Evolutionary conservation across 2,329 filamentous ascomycete species (phyloP), one percentile per base, ranked within the genome.

Genomic region (Fusarium sp.): DNA sequence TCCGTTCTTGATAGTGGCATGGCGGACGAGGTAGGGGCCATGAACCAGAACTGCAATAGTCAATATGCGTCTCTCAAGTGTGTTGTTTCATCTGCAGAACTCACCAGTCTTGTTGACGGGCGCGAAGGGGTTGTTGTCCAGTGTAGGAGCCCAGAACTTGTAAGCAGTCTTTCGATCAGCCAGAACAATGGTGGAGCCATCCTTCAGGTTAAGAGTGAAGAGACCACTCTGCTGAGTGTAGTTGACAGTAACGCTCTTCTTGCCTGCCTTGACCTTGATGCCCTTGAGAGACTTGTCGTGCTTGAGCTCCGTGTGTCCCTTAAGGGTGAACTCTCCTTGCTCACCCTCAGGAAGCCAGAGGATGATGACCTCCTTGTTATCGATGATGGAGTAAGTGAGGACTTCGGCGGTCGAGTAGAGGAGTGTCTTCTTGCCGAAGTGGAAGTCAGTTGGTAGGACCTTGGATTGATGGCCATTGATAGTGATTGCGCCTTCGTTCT

Each of bases 401-500:
- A 90, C 82, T 68, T 90, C 88, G 0, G 87, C 86, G 2, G 88
- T 89, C 2, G 87, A 88, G 77, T 90, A 90, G 0, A 90, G 77
- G 1, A 90, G 77, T 1, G 80, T 86, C 68, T 88, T 82, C 13
- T 81, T 78, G 3, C 89, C 90, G 44, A 90, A 86, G 3, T 72
- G 78, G 64, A 90, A 92, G 72, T 91, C 90, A 0, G 89, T 89
- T 0, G 89, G 87, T 8, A 91, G 79, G 22, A 92, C 88, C 82
- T 91, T 91, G 13, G 89, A 87, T 63, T 91, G 87, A 42, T 90
- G 87, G 3, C 90, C 90, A 63, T 90, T 86, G 45, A 92, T 83
- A 11, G 86, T 82, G 50, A 91, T 85, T 0, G 79, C 77, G 1
- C 82, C 83, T 5, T 82, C 84, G 51, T 85, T 82, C 63, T 86